Conservation (phyloP, 129 eudicot species). For the Calendula officinalis region DNA sequence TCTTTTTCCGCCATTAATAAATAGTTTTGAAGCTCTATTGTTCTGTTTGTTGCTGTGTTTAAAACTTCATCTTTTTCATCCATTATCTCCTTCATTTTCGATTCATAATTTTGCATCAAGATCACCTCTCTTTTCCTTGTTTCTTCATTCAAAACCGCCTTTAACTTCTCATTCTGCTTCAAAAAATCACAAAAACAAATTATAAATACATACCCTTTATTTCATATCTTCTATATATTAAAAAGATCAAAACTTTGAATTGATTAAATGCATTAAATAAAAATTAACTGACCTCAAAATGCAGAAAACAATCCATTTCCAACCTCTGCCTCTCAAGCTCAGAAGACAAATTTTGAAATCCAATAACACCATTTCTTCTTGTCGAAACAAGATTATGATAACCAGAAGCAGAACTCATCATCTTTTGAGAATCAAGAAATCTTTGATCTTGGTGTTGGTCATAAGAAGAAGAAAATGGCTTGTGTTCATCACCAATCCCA, state of each 20-base stretch:
- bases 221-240: background rate
- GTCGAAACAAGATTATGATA: slow-evolving; percentile 18
- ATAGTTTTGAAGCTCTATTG: slow-evolving; percentile 43
- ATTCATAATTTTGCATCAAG: slow-evolving; percentile 38
- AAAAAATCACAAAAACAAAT: slow-evolving; percentile 1
- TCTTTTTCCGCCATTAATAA: slow-evolving; percentile 43
- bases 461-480: background rate
- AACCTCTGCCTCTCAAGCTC: slow-evolving; percentile 42
- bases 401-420: slow-evolving; percentile 17
- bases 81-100: slow-evolving; percentile 35
- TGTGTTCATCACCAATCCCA: slow-evolving; percentile 28
- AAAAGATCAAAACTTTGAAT: background rate
- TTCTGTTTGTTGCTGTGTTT: slow-evolving; percentile 34
- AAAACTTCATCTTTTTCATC: slow-evolving; percentile 49
- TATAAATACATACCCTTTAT: background rate
- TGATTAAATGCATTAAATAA: background rate
- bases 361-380: slow-evolving; percentile 29
- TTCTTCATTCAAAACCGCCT: slow-evolving; percentile 42
- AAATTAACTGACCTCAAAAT: slow-evolving; percentile 32
- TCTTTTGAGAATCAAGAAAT: background rate
- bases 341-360: slow-evolving; percentile 32
- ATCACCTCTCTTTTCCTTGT: slow-evolving; percentile 34
- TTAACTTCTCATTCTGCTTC: slow-evolving; percentile 54
- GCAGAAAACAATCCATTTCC: slow-evolving; percentile 43
- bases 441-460: slow-evolving; percentile 31